Percentiles rank a stretch among this genome's conserved stretches.
phyloP scores from a whole-genome alignment of 2,329 filamentous ascomycete genomes.

The Colletotrichum spaethianum region DNA sequence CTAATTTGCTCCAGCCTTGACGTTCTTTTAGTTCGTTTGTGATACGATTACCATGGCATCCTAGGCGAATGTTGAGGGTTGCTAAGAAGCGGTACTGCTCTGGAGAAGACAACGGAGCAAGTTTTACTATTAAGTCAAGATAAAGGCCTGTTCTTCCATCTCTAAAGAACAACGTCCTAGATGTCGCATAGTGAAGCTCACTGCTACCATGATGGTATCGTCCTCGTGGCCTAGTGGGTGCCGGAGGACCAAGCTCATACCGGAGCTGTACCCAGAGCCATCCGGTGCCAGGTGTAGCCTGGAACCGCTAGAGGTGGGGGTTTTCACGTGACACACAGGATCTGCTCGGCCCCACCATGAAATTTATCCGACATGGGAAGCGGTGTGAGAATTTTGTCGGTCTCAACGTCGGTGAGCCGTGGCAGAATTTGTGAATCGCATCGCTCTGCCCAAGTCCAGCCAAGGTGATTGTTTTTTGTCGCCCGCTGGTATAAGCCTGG shows the following conservation, averaged over 20 bases:
- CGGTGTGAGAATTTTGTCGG: slow-evolving; percentile 57
- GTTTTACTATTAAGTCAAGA: background rate
- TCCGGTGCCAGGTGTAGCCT: background rate
- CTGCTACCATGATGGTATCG: background rate
- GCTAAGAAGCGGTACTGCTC: background rate
- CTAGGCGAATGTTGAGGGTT: background rate
- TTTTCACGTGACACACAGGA: slow-evolving; percentile 17
- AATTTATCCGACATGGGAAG: slow-evolving; percentile 43
- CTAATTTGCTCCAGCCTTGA: background rate
- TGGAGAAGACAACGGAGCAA: background rate
- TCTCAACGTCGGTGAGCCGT: slow-evolving; percentile 51
- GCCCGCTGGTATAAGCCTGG: slow-evolving; percentile 26
- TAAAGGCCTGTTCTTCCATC: background rate
- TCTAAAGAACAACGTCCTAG: background rate
- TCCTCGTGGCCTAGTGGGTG: background rate
- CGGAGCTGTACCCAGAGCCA: background rate
- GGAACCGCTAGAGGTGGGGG: background rate
- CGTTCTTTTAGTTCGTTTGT: background rate
- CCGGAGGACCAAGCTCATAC: too few relatives aligned
- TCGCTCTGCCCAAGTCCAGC: slow-evolving; percentile 31
- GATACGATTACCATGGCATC: background rate
- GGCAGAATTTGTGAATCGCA: slow-evolving; percentile 54
- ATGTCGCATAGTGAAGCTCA: background rate
- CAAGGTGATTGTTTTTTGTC: slow-evolving; percentile 25
- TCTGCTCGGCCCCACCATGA: slow-evolving; percentile 9